A percentile compares a stretch with the other conserved stretches of the same genome.
These are phyloP conservation scores for Turritis glabra DNA, from an alignment of 345 rosid genomes.

Conservation along the genomic window DNA sequence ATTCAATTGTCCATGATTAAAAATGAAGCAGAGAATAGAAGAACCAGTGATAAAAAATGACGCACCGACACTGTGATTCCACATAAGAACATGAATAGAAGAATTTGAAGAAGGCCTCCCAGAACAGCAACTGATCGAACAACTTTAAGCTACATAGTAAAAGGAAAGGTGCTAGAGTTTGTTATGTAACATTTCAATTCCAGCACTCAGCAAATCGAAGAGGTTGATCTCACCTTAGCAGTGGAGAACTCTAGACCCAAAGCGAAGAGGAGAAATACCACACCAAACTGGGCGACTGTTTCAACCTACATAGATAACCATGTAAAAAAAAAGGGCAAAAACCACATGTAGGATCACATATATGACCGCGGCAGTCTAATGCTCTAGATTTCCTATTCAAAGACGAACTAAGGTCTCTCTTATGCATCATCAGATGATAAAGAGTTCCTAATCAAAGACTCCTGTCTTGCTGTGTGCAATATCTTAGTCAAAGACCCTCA, in stretches of 20 bases:
- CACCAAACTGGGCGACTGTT: slow-evolving; percentile 98
- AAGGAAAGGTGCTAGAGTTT: neutral
- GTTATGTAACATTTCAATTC: slow-evolving; percentile 10
- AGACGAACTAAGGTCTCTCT: neutral
- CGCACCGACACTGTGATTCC: slow-evolving; percentile 79
- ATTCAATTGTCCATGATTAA: neutral
- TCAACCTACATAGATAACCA: slow-evolving; percentile 57
- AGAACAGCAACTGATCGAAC: slow-evolving; percentile 89
- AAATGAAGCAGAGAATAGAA: neutral
- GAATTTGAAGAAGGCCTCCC: slow-evolving; percentile 86
- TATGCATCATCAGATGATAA: neutral
- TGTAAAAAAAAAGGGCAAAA: slow-evolving; percentile 18
- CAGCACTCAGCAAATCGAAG: slow-evolving; percentile 1
- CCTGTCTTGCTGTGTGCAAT: slow-evolving; percentile 4
- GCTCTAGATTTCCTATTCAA: neutral
- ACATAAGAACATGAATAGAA: slow-evolving; percentile 82
- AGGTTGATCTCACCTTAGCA: slow-evolving; percentile 56
- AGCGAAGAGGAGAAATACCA: slow-evolving; percentile 87
- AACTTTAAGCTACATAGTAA: slow-evolving; percentile 72
- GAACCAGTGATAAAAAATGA: neutral
- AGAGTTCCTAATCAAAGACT: slow-evolving; percentile 5
- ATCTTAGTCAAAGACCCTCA: neutral
- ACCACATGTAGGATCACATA: neutral
- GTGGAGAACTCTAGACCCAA: slow-evolving; percentile 89
- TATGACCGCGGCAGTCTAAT: neutral